These are phyloP conservation scores for Podila minutissima DNA, from an alignment of 192 early-diverging fungal species.

Conservation along the genomic window DNA sequence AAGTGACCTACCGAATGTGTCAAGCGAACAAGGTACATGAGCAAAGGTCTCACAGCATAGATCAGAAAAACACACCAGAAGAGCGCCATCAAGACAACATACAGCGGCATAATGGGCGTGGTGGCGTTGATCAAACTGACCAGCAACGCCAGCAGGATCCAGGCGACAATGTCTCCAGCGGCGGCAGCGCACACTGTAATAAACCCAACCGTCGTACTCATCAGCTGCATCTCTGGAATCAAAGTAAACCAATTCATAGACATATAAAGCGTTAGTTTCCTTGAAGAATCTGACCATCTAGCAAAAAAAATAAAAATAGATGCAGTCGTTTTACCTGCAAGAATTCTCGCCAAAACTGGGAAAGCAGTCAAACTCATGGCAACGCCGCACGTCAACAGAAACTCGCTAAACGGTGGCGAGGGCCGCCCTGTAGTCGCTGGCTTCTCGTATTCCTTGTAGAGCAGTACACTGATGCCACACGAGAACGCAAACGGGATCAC, in stretches of 20 bases:
- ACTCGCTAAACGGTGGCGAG: slow-evolving; percentile 65
- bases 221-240: slow-evolving; percentile 75
- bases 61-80: slow-evolving; percentile 76
- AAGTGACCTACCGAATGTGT: slow-evolving; percentile 49
- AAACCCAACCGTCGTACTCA: slow-evolving; percentile 81
- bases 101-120: slow-evolving; percentile 77
- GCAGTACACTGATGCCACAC: slow-evolving; percentile 55
- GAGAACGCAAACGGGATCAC: slow-evolving; percentile 80
- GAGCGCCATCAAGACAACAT: slow-evolving; percentile 77
- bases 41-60: slow-evolving; percentile 71
- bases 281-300: neutral
- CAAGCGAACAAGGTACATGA: slow-evolving; percentile 49
- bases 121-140: slow-evolving; percentile 84
- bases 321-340: slow-evolving; percentile 56
- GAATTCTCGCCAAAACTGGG: slow-evolving; percentile 90
- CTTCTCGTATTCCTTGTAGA: slow-evolving; percentile 29
- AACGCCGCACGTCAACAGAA: slow-evolving; percentile 84
- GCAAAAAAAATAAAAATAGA: neutral
- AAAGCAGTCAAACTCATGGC: slow-evolving; percentile 93
- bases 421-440: slow-evolving; percentile 5
- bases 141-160: slow-evolving; percentile 72
- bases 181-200: slow-evolving; percentile 80
- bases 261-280: neutral
- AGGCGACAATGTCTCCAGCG: slow-evolving; percentile 35
- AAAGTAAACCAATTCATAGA: neutral